phyloP scores from a whole-genome alignment of 2,329 filamentous ascomycete species.

The Colletotrichum tofieldiae region DNA sequence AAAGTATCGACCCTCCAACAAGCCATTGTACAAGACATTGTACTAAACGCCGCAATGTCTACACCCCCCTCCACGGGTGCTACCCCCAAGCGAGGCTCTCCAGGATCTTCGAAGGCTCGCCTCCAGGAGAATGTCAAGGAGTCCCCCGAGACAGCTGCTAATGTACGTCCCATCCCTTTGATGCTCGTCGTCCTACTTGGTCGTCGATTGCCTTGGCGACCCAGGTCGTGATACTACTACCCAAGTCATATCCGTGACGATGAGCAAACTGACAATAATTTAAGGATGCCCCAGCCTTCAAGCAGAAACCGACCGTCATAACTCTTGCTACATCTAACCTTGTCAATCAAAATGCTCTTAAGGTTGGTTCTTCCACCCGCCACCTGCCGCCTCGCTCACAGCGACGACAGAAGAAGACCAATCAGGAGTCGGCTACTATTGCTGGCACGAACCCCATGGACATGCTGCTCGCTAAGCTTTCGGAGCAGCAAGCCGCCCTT shows the following conservation, averaged over 20 bases:
- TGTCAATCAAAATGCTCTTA: conserved; percentile 68
- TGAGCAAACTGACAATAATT: background rate
- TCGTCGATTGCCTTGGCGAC: background rate
- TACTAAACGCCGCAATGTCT: conserved; percentile 34
- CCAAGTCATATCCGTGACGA: background rate
- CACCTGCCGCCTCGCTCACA: conserved; percentile 44
- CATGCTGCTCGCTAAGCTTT: conserved; percentile 79
- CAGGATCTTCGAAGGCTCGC: conserved; percentile 38
- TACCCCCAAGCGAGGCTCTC: conserved; percentile 33
- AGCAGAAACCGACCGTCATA: conserved; percentile 60
- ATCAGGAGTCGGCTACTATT: conserved; percentile 57
- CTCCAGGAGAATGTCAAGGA: conserved; percentile 44
- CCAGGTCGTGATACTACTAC: background rate
- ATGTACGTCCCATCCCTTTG: conserved; percentile 12
- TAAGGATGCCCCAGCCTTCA: conserved; percentile 6
- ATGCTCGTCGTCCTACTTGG: background rate
- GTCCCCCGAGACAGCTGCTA: conserved; percentile 15
- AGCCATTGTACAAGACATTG: conserved; percentile 21
- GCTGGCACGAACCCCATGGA: conserved; percentile 74
- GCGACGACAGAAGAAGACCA: conserved; percentile 64
- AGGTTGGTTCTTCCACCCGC: conserved; percentile 57
- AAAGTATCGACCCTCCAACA: conserved; percentile 27
- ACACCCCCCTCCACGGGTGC: conserved; percentile 29
- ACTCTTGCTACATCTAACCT: conserved; percentile 69
- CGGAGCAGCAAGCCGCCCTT: conserved; percentile 77